Base-by-base conservation (phyloP, 2,329 filamentous ascomycete genomes). In the Aspergillus calidoustus region DNA sequence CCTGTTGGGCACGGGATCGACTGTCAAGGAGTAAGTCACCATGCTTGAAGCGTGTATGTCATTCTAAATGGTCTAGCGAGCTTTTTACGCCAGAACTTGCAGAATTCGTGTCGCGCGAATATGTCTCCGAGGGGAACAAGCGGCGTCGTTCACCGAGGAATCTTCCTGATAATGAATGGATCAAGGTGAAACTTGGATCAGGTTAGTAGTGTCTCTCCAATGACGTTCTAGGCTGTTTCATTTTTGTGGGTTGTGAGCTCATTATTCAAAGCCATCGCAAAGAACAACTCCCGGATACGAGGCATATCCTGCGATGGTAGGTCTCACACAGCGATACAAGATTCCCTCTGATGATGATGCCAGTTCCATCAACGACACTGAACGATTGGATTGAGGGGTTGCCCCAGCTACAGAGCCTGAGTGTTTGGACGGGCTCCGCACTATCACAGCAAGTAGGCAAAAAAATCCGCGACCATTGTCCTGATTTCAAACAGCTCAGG, bases 351-450 rank as follows among this genome's bases (percentile, higher is more conserved):
- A 64, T 55, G 43, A 31, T 15, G 9, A 8, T 60, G 8, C 47
- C 19, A 82, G 80, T 88, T 43, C 76, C 84, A n/a, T 78, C 82
- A 7, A 76, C 77, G 53, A 76, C 82, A 5, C 77, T 92, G 5
- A 77, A 84, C 0, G 76, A 74, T 30, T 91, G 89, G 88, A 80
- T 86, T 15, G 81, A 85, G 13, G 80, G 83, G 34, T 75, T 91
- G 28, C 80, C 85, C 1, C 81, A 84, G 28, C 76, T 93, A 8
- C 83, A 81, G 58, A 82, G 81, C 1, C 78, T 92, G 38, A 83
- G 85, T 17, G 76, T 91, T 2, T 87, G 82, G 72, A 85, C 89
- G 64, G 89, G 88, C 3, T 82, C 81, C 44, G 82, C 85, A 9
- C 79, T 92, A 1, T 83, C 81, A 46, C 78, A 84, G 54, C 81